These are phyloP conservation scores for Suillus subalutaceus DNA, from an alignment of 768 basidiomycete species.

Conservation along the genomic window DNA sequence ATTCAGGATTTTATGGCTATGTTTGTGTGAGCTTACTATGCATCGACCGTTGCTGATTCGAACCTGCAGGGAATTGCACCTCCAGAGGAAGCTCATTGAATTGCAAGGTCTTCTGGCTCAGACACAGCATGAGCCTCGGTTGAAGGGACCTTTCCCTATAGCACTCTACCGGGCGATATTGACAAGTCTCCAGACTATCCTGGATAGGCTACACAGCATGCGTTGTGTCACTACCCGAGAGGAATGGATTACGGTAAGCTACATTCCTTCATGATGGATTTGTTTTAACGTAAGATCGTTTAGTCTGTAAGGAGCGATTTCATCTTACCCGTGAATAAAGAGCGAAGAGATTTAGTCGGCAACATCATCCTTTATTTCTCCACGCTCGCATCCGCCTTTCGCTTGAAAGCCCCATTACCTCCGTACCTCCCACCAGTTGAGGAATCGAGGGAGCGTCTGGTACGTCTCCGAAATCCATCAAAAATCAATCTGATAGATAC, in stretches of 20 bases:
- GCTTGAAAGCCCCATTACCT: conserved; percentile 89
- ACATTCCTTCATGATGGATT: neutral
- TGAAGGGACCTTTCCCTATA: conserved; percentile 95
- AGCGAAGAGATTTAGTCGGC: conserved; percentile 92
- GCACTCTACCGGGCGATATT: conserved; percentile 81
- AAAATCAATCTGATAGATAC: conserved; percentile 1
- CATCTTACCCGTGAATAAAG: conserved; percentile 85
- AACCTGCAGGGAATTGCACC: conserved; percentile 81
- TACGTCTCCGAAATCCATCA: conserved; percentile 34
- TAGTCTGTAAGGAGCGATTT: conserved; percentile 86
- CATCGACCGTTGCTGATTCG: neutral
- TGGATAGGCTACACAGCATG: conserved; percentile 93
- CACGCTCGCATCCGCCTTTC: conserved; percentile 75
- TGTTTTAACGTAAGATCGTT: conserved; percentile 2
- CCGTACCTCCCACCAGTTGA: conserved; percentile 96
- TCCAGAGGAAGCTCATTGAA: conserved; percentile 89
- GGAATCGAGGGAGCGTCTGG: conserved; percentile 76
- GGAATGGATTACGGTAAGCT: conserved; percentile 85
- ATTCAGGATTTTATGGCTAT: conserved; percentile 92
- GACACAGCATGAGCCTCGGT: conserved; percentile 88
- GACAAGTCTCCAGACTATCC: conserved; percentile 79
- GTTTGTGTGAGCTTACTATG: conserved; percentile 45
- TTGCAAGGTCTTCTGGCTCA: conserved; percentile 85
- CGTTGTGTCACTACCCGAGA: conserved; percentile 95
- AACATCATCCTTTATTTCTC: conserved; percentile 93